Percentiles rank a stretch among this genome's conserved stretches.
These are phyloP conservation scores for Curvularia spicifera DNA, from an alignment of 2,329 filamentous ascomycete genomes.

Conservation along the genomic window DNA sequence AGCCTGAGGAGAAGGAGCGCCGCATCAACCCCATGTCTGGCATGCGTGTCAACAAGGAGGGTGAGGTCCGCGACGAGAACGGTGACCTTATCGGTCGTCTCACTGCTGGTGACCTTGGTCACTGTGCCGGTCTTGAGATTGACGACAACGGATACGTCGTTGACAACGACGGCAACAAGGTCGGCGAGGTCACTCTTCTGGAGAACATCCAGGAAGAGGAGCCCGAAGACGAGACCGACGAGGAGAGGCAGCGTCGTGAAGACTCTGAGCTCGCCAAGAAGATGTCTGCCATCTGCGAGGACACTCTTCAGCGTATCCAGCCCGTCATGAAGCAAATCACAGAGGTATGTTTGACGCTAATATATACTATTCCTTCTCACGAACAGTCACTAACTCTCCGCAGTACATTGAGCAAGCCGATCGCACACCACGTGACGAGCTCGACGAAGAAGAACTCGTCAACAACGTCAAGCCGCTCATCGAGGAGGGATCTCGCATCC, in stretches of 20 bases:
- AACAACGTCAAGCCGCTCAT: conserved; percentile 86
- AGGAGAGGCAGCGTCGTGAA: conserved; percentile 56
- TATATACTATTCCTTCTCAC: neutral
- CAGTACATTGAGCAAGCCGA: conserved; percentile 81
- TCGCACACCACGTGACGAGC: conserved; percentile 80
- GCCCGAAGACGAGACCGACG: conserved; percentile 57
- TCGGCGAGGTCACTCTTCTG: conserved; percentile 67
- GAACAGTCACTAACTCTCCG: conserved; percentile 33
- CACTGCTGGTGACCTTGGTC: conserved; percentile 59
- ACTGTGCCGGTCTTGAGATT: conserved; percentile 60
- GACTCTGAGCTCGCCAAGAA: conserved; percentile 79
- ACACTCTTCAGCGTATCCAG: conserved; percentile 82
- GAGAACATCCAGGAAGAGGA: conserved; percentile 66
- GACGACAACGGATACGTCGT: conserved; percentile 61
- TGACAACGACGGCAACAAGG: conserved; percentile 65
- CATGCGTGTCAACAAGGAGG: conserved; percentile 60
- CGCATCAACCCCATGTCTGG: conserved; percentile 67
- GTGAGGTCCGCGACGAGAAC: conserved; percentile 59
- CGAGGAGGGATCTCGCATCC: conserved; percentile 80
- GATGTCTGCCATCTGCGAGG: conserved; percentile 74
- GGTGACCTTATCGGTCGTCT: conserved; percentile 58
- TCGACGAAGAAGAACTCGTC: conserved; percentile 88
- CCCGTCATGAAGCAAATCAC: conserved; percentile 88
- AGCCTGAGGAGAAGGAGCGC: conserved; percentile 61
- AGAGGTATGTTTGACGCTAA: conserved; percentile 60